A percentile compares a stretch with the other conserved stretches of the same genome.
phyloP scores from a whole-genome alignment of 1,284 basidiomycete genomes.

The Rhodotorula glutinis region DNA sequence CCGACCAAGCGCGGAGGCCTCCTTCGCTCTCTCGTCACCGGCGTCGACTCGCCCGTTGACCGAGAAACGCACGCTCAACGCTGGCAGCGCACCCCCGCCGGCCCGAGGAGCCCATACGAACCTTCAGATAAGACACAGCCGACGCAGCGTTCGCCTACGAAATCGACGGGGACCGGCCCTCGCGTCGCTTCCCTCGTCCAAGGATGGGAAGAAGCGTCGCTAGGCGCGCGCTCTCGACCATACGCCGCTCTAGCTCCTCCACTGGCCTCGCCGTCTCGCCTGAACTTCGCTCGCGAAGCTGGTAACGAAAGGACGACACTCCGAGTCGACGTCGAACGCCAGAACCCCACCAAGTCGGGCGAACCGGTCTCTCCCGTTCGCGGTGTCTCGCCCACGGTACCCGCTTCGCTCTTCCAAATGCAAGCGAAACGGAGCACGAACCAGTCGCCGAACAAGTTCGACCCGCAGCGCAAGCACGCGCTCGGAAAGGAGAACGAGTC shows the following conservation, averaged over 20 bases:
- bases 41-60: slow-evolving; percentile 16
- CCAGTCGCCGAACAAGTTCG: not conserved
- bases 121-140: not conserved
- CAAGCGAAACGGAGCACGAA: not conserved
- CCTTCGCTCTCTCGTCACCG: slow-evolving; percentile 25
- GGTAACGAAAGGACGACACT: not conserved
- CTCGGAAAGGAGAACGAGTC: slow-evolving; percentile 26
- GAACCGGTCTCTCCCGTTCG: not conserved
- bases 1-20: slow-evolving; percentile 15
- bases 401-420: slow-evolving; percentile 32
- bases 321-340: not conserved
- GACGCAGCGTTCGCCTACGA: not conserved
- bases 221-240: slow-evolving; percentile 14
- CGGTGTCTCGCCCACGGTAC: slow-evolving; percentile 18
- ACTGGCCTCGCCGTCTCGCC: not conserved
- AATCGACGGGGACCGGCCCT: not conserved
- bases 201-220: slow-evolving; percentile 26
- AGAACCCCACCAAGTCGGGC: not conserved
- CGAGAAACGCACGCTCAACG: slow-evolving; percentile 12
- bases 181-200: slow-evolving; percentile 28
- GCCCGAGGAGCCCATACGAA: not conserved
- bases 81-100: slow-evolving; percentile 11
- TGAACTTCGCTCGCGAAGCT: not conserved
- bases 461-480: not conserved
- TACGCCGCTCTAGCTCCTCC: slow-evolving; percentile 11